Conservation (phyloP, 2,329 filamentous ascomycete species). For the Colletotrichum eremochloae region DNA sequence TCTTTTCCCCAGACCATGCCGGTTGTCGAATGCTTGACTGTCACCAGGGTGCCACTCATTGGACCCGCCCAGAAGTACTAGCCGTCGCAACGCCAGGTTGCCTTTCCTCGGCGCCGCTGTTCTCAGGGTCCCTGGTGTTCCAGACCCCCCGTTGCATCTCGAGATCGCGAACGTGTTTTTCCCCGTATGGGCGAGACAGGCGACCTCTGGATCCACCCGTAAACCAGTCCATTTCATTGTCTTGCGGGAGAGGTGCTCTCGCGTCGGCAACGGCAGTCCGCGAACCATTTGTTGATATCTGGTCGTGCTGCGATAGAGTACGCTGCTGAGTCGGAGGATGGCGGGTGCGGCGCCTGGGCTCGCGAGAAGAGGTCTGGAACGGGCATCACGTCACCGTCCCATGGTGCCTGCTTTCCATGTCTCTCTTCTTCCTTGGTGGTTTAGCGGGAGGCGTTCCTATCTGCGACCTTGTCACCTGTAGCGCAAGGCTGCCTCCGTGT, state of each 20-base stretch:
- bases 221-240: neutral
- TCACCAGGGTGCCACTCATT: neutral
- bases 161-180: neutral
- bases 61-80: neutral
- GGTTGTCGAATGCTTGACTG: no score
- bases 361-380: constrained; percentile 7
- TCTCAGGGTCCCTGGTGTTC: neutral
- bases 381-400: constrained; percentile 29
- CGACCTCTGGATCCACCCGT: neutral
- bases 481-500: constrained; percentile 29
- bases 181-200: neutral
- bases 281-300: neutral
- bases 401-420: neutral
- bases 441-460: neutral
- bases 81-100: neutral
- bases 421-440: neutral
- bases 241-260: neutral
- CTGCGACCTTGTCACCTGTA: neutral
- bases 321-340: neutral
- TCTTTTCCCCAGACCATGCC: neutral
- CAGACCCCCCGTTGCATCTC: neutral
- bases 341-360: neutral
- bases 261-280: neutral
- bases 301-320: neutral
- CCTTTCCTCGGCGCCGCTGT: neutral